Evolutionary conservation across 371 early-diverging fungal genomes (phyloP), one percentile per base, ranked within the genome.

Genomic region (Syncephalastrum contaminatum): DNA sequence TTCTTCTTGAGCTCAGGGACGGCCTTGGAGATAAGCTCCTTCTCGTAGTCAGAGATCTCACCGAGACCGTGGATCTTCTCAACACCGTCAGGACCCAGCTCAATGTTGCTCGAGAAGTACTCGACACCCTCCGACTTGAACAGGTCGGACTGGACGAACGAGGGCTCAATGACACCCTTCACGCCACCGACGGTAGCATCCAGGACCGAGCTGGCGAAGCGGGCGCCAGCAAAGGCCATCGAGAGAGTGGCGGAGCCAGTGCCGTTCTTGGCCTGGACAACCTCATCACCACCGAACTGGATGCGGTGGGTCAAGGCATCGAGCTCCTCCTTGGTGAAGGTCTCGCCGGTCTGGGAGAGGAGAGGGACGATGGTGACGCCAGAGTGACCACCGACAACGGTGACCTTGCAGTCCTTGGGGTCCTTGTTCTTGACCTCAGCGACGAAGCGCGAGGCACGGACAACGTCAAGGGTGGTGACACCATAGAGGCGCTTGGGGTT

Each of bases 261-360:
- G 62, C 99, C 99, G 76, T 94, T 87, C 92, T 99, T 99, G 75
- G 99, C 99, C 87, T 97, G 85, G 81, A 99, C 98, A 53, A 99
- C 99, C 83, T 99, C 99, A 75, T 99, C 99, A 77, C 99, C 99
- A 75, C 99, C 98, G 75, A 89, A 98, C 84, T 99, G 99, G 73
- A 97, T 95, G 73, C 99, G 95, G 77, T 98, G 82, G 66, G 94
- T 95, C 69, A 99, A 85, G 27, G 89, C 87, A 63, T 93, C 93
- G 56, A 87, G 80, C 83, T 99, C 93, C 69, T 90, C 95, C 69
- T 93, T 83, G 70, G 87, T 85, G 81, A 98, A 94, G 57, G 80
- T 62, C 54, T 85, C 75, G 58, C 91, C 92, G 53, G 90, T 81
- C 69, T 90, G 92, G 68, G 94, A 94, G 61, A 97, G 88, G 51